Percentiles rank a stretch among this genome's conserved stretches.
Evolutionary conservation across 2,329 filamentous ascomycete genomes (phyloP).

Genomic region (Diplodia seriata): DNA sequence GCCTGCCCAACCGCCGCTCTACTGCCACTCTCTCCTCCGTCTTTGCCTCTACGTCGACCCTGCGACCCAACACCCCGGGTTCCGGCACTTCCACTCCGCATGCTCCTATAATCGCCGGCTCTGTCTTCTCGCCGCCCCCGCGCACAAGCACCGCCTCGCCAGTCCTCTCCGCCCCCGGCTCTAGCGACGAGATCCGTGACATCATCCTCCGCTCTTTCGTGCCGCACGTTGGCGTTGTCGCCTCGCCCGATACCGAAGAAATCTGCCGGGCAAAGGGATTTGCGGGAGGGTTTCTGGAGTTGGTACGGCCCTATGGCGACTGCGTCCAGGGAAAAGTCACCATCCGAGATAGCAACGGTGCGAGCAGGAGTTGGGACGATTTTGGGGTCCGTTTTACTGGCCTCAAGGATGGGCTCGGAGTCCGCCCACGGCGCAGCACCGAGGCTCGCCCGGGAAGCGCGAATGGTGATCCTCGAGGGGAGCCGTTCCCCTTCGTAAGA

Average conservation of each 20-base stretch:
- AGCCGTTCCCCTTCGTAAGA: constrained; percentile 46
- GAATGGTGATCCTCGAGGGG: constrained; percentile 33
- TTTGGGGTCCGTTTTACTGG: constrained; percentile 86
- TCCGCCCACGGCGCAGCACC: constrained; percentile 47
- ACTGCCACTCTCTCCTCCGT: constrained; percentile 61
- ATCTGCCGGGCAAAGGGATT: constrained; percentile 86
- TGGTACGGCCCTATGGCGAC: constrained; percentile 91
- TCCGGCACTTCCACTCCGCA: constrained; percentile 55
- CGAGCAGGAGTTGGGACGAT: constrained; percentile 83
- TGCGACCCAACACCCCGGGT: constrained; percentile 51
- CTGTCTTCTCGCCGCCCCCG: constrained; percentile 54
- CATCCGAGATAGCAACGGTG: constrained; percentile 86
- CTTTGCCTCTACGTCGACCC: constrained; percentile 58
- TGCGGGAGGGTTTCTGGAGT: constrained; percentile 77
- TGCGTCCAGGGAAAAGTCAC: constrained; percentile 84
- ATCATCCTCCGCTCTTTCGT: constrained; percentile 85
- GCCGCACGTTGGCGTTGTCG: constrained; percentile 84
- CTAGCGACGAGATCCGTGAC: constrained; percentile 62
- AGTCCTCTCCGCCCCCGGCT: constrained; percentile 42
- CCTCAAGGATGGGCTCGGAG: constrained; percentile 63
- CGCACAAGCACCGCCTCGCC: constrained; percentile 49
- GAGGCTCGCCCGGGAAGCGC: constrained; percentile 45
- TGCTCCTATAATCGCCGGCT: constrained; percentile 44
- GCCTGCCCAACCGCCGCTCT: constrained; percentile 61
- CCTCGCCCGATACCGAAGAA: constrained; percentile 85